Evolutionary conservation across 2,329 filamentous ascomycete species (phyloP).

Genomic region (Simplicillium aogashimaense): DNA sequence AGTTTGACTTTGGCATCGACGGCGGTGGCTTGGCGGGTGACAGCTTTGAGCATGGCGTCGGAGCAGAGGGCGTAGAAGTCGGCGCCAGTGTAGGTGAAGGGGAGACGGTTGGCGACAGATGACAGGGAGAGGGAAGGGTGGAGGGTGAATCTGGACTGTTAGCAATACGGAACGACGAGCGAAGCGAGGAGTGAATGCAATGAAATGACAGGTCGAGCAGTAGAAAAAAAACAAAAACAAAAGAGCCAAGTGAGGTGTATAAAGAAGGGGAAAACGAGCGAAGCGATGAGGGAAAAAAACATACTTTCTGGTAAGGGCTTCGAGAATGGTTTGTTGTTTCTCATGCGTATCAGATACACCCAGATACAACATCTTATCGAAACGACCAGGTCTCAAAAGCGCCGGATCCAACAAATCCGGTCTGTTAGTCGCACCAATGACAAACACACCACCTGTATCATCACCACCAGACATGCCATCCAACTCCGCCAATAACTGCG

Average conservation of each 20-base stretch:
- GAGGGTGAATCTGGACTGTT: slow-evolving; percentile 61
- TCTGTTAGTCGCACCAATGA: slow-evolving; percentile 91
- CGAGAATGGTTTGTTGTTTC: slow-evolving; percentile 88
- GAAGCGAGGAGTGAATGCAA: too few relatives aligned
- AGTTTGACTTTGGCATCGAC: slow-evolving; percentile 90
- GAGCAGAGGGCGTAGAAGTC: slow-evolving; percentile 96
- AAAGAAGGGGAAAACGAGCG: too few relatives aligned
- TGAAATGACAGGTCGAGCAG: too few relatives aligned
- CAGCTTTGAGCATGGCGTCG: slow-evolving; percentile 97
- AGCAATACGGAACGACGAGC: too few relatives aligned
- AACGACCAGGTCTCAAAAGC: slow-evolving; percentile 77
- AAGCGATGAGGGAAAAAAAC: background rate
- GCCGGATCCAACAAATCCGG: slow-evolving; percentile 90
- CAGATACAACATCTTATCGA: slow-evolving; percentile 97
- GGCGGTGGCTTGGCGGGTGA: slow-evolving; percentile 75
- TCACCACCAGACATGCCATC: slow-evolving; percentile 96
- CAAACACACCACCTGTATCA: slow-evolving; percentile 81
- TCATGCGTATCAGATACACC: slow-evolving; percentile 95
- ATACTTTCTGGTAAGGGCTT: slow-evolving; percentile 90
- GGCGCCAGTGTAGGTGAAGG: slow-evolving; percentile 94
- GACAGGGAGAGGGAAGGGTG: slow-evolving; percentile 68
- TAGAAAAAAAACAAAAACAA: too few relatives aligned
- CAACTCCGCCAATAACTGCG: slow-evolving; percentile 84
- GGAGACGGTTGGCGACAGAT: slow-evolving; percentile 64
- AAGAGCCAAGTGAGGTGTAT: too few relatives aligned